A percentile compares a stretch with the other conserved stretches of the same genome.
These are phyloP conservation scores for Syzygium oleosum DNA, from an alignment of 345 rosid species.

Conservation along the genomic window DNA sequence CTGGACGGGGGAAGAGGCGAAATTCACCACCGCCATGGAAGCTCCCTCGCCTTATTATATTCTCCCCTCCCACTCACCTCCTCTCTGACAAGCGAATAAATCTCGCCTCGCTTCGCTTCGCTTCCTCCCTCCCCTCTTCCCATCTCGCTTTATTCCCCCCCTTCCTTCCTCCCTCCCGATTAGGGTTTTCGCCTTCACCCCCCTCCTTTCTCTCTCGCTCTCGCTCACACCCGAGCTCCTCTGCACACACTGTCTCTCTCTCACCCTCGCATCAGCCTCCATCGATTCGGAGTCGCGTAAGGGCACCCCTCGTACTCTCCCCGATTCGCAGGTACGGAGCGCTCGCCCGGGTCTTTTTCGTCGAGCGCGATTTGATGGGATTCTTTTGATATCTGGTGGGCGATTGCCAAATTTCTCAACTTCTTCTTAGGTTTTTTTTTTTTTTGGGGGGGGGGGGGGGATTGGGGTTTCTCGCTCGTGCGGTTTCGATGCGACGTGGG, in stretches of 20 bases:
- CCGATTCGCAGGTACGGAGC: not conserved
- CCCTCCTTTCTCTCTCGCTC: not conserved
- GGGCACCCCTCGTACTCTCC: not conserved
- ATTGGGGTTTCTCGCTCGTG: not conserved
- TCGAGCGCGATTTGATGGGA: not conserved
- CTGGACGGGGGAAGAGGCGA: not conserved
- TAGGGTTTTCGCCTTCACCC: slow-evolving; percentile 9
- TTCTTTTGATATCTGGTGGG: not conserved
- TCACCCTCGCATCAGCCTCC: not conserved
- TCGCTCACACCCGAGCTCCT: not conserved
- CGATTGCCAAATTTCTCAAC: not conserved
- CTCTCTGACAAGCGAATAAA: not conserved
- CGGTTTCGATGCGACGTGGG: not conserved
- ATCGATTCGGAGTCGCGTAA: not conserved
- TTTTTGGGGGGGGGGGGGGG: no score
- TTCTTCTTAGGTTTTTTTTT: not conserved
- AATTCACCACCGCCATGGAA: not conserved
- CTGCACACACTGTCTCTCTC: not conserved
- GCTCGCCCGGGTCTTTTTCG: no score
- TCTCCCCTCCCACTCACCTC: not conserved
- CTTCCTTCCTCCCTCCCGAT: not conserved
- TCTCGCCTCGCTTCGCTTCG: no score
- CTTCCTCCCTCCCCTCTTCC: no score
- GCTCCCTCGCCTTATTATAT: not conserved
- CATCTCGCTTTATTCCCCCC: not conserved